Conservation (phyloP, 1,139 yeast species). For the Yamadazyma siamensis region DNA sequence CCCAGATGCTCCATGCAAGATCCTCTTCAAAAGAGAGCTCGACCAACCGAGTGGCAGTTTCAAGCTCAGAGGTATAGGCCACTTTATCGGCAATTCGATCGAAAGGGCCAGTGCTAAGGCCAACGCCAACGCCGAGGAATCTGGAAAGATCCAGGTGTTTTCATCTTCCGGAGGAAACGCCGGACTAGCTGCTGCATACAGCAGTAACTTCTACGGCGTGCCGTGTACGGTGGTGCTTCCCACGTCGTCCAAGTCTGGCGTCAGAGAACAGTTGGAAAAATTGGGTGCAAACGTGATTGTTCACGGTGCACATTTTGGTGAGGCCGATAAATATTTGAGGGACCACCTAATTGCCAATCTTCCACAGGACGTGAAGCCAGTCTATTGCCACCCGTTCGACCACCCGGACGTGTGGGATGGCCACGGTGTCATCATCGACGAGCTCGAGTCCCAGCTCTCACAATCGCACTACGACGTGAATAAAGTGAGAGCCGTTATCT, state of each 20-base stretch:
- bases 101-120: conserved; percentile 15
- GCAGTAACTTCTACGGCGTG: conserved; percentile 43
- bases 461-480: conserved; percentile 13
- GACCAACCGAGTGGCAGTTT: conserved; percentile 74
- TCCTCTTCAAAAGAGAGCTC: conserved; percentile 58
- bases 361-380: conserved; percentile 29
- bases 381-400: conserved; percentile 73
- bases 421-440: conserved; percentile 58
- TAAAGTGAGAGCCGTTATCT: conserved; percentile 54
- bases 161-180: conserved; percentile 80
- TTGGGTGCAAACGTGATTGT: conserved; percentile 55
- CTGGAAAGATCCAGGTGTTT: conserved; percentile 35
- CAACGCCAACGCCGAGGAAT: no score
- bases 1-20: conserved; percentile 40
- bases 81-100: conserved; percentile 33
- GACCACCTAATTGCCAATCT: conserved; percentile 28
- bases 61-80: conserved; percentile 65
- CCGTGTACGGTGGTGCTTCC: conserved; percentile 71
- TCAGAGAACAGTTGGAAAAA: conserved; percentile 27
- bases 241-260: conserved; percentile 32
- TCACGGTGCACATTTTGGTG: conserved; percentile 60
- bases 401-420: conserved; percentile 67
- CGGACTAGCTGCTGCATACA: conserved; percentile 70
- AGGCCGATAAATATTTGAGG: conserved; percentile 56
- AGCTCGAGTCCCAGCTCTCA: conserved; percentile 43